Conservation (phyloP, 768 basidiomycete species). For the Naematelia aurantialba region DNA sequence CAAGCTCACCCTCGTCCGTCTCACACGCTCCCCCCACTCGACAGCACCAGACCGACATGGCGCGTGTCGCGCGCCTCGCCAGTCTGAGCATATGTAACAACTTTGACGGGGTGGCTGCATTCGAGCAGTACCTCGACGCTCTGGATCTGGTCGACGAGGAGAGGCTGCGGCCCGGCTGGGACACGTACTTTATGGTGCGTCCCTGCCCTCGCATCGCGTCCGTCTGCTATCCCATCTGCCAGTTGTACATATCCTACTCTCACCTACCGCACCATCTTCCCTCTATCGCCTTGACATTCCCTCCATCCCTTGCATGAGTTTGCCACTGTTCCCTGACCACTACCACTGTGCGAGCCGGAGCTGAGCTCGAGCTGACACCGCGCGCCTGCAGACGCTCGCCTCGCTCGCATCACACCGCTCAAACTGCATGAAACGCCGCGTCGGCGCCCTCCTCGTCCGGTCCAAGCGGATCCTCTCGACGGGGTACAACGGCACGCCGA, state of each 20-base stretch:
- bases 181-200: conserved; percentile 91
- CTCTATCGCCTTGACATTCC: background rate
- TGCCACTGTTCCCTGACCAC: background rate
- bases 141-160: conserved; percentile 68
- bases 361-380: background rate
- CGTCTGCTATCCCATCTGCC: background rate
- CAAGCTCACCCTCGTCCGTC: conserved; percentile 2
- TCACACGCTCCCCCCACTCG: conserved; percentile 9
- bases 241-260: background rate
- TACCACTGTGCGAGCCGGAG: too few species aligned
- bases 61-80: conserved; percentile 33
- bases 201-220: background rate
- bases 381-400: conserved; percentile 66
- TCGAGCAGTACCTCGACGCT: conserved; percentile 64
- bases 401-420: conserved; percentile 76
- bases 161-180: conserved; percentile 84
- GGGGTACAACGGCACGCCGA: conserved; percentile 89
- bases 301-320: background rate
- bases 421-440: conserved; percentile 95
- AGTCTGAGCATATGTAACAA: conserved; percentile 49
- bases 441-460: conserved; percentile 87
- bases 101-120: conserved; percentile 36
- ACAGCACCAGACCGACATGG: conserved; percentile 34
- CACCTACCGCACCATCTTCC: background rate
- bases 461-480: conserved; percentile 55